Evolutionary conservation across 805 yeast genomes (phyloP).

Genomic region (Myxozyma nipponensis): DNA sequence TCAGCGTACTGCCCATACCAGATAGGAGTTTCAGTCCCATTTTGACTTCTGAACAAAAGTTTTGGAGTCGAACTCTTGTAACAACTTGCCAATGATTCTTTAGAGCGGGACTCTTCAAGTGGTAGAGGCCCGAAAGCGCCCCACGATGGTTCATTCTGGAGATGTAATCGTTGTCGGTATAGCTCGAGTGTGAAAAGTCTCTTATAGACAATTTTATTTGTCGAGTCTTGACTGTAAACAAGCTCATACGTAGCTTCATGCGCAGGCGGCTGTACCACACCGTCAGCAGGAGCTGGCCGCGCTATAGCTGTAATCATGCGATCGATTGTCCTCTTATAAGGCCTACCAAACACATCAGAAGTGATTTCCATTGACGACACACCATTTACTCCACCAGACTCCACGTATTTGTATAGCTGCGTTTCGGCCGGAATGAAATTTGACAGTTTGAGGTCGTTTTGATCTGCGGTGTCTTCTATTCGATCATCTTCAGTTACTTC

Average conservation of each 20-base stretch:
- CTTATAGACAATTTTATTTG: not conserved
- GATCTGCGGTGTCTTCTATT: conserved; percentile 8
- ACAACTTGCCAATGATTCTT: not conserved
- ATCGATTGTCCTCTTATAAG: not conserved
- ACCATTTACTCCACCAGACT: conserved; percentile 47
- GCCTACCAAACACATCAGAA: not conserved
- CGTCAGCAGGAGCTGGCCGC: not conserved
- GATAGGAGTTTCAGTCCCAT: not conserved
- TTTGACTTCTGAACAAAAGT: not conserved
- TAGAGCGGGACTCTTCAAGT: not conserved
- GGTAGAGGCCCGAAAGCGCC: not conserved
- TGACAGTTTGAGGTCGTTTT: conserved; percentile 36
- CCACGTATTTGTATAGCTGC: conserved; percentile 55
- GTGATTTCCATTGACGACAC: conserved; percentile 55
- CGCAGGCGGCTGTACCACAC: not conserved
- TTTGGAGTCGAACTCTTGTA: not conserved
- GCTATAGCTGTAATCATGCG: not conserved
- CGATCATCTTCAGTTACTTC: conserved; percentile 15
- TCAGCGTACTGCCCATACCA: not conserved
- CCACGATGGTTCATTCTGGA: not conserved
- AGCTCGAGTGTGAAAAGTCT: not conserved
- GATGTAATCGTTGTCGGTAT: not conserved
- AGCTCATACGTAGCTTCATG: not conserved
- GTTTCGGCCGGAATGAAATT: conserved; percentile 58
- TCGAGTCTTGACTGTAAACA: not conserved